Conservation (phyloP, 2,329 filamentous ascomycete species). For the Pyricularia pennisetigena region DNA sequence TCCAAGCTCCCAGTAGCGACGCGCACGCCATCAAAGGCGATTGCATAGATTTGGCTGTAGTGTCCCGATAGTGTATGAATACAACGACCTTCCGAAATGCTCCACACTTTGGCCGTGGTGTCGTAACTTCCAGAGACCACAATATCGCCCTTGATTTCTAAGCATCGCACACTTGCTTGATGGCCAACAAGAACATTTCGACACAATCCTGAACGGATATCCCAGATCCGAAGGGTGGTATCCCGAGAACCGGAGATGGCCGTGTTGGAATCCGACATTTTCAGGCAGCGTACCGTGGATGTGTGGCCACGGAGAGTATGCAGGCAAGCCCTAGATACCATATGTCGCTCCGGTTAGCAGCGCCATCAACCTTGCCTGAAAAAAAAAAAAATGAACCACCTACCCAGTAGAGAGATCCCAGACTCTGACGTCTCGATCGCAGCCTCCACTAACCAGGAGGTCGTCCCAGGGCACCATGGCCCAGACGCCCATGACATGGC, state of each 20-base stretch:
- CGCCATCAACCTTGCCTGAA: neutral
- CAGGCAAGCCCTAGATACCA: slow-evolving; percentile 49
- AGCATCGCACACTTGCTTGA: slow-evolving; percentile 86
- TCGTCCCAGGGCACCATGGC: slow-evolving; percentile 97
- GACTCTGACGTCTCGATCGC: slow-evolving; percentile 90
- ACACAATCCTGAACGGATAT: slow-evolving; percentile 79
- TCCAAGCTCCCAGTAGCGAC: slow-evolving; percentile 94
- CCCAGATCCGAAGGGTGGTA: slow-evolving; percentile 91
- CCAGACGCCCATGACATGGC: slow-evolving; percentile 99
- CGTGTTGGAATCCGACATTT: slow-evolving; percentile 91
- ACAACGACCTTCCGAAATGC: slow-evolving; percentile 89
- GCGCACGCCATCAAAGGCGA: slow-evolving; percentile 88
- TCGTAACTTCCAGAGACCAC: slow-evolving; percentile 99
- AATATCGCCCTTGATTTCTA: slow-evolving; percentile 92
- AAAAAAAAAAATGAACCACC: slow-evolving; percentile 16
- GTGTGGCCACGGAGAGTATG: slow-evolving; percentile 90
- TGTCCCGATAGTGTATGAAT: slow-evolving; percentile 84
- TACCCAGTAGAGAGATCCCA: slow-evolving; percentile 95
- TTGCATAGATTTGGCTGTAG: slow-evolving; percentile 98
- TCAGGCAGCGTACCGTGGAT: slow-evolving; percentile 90
- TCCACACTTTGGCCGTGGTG: slow-evolving; percentile 95
- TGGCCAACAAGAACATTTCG: slow-evolving; percentile 89
- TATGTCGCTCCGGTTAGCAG: neutral
- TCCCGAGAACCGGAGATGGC: slow-evolving; percentile 95
- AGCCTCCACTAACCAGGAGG: slow-evolving; percentile 88